Conservation (phyloP, 2,329 filamentous ascomycete genomes). For the Rasamsonia emersonii region DNA sequence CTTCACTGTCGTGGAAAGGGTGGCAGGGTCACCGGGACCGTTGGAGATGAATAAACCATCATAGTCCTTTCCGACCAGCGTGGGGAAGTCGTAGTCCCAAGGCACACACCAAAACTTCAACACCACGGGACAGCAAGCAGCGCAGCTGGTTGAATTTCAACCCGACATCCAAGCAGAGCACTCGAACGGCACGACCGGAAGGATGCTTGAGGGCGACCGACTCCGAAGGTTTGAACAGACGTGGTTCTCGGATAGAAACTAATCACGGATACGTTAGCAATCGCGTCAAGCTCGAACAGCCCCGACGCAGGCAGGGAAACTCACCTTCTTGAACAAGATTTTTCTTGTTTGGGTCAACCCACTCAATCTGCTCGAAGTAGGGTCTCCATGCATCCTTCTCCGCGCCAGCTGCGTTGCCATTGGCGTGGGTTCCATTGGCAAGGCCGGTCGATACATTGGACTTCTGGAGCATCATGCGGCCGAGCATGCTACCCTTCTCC, state of each 20-base stretch:
- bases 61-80: slow-evolving; percentile 69
- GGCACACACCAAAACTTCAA: slow-evolving; percentile 92
- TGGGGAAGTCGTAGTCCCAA: slow-evolving; percentile 88
- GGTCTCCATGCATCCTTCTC: slow-evolving; percentile 40
- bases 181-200: slow-evolving; percentile 75
- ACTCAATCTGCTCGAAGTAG: slow-evolving; percentile 72
- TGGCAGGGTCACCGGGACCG: slow-evolving; percentile 88
- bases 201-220: slow-evolving; percentile 71
- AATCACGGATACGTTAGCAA: slow-evolving; percentile 31
- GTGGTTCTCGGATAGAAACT: slow-evolving; percentile 86
- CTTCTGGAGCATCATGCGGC: slow-evolving; percentile 73
- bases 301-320: slow-evolving; percentile 19
- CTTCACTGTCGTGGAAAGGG: slow-evolving; percentile 67
- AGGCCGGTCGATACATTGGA: slow-evolving; percentile 29
- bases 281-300: background rate
- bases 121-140: slow-evolving; percentile 81
- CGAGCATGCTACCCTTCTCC: slow-evolving; percentile 92
- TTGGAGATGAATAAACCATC: slow-evolving; percentile 98
- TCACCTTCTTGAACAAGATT: slow-evolving; percentile 94
- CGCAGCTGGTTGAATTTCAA: slow-evolving; percentile 98
- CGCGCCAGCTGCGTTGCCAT: slow-evolving; percentile 12
- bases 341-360: slow-evolving; percentile 84
- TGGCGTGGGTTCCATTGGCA: slow-evolving; percentile 31
- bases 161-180: slow-evolving; percentile 91
- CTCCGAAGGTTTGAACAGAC: slow-evolving; percentile 69